Evolutionary conservation across 257 asterid genomes (phyloP).

Genomic region (Echium plantagineum): DNA sequence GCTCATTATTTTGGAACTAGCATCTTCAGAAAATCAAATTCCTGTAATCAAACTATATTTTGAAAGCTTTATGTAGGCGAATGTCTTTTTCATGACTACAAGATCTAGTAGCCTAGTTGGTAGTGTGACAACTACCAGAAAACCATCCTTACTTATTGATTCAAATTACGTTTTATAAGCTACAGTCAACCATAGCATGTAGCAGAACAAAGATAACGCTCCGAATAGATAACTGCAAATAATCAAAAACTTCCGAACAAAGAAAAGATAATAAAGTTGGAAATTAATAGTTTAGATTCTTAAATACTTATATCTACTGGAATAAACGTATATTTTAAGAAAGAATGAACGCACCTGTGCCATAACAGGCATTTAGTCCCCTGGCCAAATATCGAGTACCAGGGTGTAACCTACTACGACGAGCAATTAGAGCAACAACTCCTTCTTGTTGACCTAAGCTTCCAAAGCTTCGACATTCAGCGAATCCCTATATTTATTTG

Average conservation of each 20-base stretch:
- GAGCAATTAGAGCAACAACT: constrained; percentile 86
- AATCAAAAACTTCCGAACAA: background rate
- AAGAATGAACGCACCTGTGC: constrained; percentile 54
- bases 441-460: constrained; percentile 96
- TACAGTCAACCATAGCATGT: background rate
- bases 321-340: background rate
- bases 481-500: constrained; percentile 68
- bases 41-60: too few relatives aligned
- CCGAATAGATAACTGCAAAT: background rate
- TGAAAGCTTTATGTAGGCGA: background rate
- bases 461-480: constrained; percentile 81
- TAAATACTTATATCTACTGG: background rate
- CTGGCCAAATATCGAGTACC: constrained; percentile 96
- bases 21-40: too few relatives aligned
- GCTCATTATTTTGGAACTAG: too few relatives aligned
- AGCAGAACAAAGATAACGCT: background rate
- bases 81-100: background rate
- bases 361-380: constrained; percentile 87
- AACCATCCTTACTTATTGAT: background rate
- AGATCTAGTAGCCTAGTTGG: background rate
- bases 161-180: background rate
- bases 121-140: background rate
- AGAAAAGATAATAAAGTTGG: background rate
- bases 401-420: constrained; percentile 98
- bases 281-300: too few relatives aligned